A percentile compares a stretch with the other conserved stretches of the same genome.
phyloP scores from a whole-genome alignment of 2,329 filamentous ascomycete species.

The Corynespora cassiicola region DNA sequence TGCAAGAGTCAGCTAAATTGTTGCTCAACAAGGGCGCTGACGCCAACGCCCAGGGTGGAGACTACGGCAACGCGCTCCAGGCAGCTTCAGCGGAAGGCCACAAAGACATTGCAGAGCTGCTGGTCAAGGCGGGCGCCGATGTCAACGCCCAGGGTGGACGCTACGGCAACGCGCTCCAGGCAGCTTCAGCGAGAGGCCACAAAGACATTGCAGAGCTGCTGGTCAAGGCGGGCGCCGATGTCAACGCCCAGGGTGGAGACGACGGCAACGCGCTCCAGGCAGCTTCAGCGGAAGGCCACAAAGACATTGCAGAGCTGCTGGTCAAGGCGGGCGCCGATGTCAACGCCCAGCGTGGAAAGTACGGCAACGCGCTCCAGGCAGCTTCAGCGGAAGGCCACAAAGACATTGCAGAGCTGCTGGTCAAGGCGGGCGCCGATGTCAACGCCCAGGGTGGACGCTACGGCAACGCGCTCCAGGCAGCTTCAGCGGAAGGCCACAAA shows the following conservation, averaged over 20 bases:
- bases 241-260: slow-evolving; percentile 42
- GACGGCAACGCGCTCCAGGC: slow-evolving; percentile 8
- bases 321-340: too few species aligned
- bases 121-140: slow-evolving; percentile 16
- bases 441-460: too few species aligned
- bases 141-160: slow-evolving; percentile 19
- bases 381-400: too few species aligned
- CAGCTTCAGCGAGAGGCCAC: slow-evolving; percentile 17
- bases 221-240: slow-evolving; percentile 41
- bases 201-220: slow-evolving; percentile 13
- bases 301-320: too few species aligned
- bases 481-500: too few species aligned
- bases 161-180: slow-evolving; percentile 19
- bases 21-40: slow-evolving; percentile 6
- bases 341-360: too few species aligned
- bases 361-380: too few species aligned
- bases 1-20: not conserved
- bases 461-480: too few species aligned
- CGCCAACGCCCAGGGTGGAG: slow-evolving; percentile 9
- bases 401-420: too few species aligned
- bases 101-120: slow-evolving; percentile 22
- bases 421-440: too few species aligned
- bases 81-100: slow-evolving; percentile 24
- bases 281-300: too few species aligned
- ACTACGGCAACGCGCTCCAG: slow-evolving; percentile 20